Base-by-base conservation (phyloP, 2,329 filamentous ascomycete genomes). In the Apiospora marii region DNA sequence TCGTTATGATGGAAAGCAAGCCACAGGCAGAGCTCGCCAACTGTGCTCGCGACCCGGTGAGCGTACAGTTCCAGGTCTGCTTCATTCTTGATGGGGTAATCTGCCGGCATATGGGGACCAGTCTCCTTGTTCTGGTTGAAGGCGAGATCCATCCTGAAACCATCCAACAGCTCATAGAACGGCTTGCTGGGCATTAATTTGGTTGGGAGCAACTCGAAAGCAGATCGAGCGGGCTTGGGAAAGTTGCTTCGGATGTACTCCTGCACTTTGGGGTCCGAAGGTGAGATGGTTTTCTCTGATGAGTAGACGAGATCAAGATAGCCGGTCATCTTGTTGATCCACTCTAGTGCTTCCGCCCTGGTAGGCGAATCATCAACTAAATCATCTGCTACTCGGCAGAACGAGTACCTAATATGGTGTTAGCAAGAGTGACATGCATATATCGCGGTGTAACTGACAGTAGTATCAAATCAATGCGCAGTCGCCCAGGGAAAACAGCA, bases 301-400 rank as follows among this genome's bases (percentile, higher is more conserved):
- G 73, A 76, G 72, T 91, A 92, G 0, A 83, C 84, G 7, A 90
- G 78, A 70, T 90, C 84, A 10, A 93, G 84, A 74, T 89, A 92
- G 4, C 82, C 80, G 34, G 85, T 85, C 27, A 93, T 83, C 77
- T 89, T 91, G 22, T 81, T 78, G 67, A 93, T 88, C 87, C 91
- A 93, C 12, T 82, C 76, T 37, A 82, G 81, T 7, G 91, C 90
- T 75, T 91, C 88, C 0, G 83, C 78, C 0, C 83, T 79, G 1
- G 84, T 85, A 1, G 82, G 76, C 0, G 92, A 88, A 73, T 93
- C 88, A 75, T 94, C 92, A 12, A 94, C 88, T 5, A 94, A 84
- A 76, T 94, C 92, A 78, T 94, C 93, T 1, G 92, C 92, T 13
- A 93, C 88, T 14, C 92, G 87, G 76, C 92, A 94, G 78, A 93